Conservation (phyloP, 805 yeast species). For the Spathaspora sp. region DNA sequence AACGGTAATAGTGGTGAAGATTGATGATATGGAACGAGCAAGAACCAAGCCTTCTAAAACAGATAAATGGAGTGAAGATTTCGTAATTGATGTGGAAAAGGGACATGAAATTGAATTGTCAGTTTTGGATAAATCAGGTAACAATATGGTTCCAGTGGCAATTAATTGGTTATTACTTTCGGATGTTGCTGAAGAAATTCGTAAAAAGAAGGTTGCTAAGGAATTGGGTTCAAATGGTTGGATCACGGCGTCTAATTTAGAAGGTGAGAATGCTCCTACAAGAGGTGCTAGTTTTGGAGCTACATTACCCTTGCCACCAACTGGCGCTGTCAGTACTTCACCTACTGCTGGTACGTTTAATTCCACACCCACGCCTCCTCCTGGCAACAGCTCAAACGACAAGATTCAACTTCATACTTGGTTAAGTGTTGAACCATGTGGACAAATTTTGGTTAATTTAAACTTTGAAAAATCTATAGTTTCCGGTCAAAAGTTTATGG, state of each 20-base stretch:
- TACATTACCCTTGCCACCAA: background rate
- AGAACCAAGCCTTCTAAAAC: slow-evolving; percentile 70
- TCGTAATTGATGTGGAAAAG: slow-evolving; percentile 75
- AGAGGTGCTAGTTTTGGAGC: slow-evolving; percentile 1
- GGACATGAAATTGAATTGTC: slow-evolving; percentile 90
- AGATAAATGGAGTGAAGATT: slow-evolving; percentile 82
- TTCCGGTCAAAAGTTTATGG: slow-evolving; percentile 35
- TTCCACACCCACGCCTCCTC: slow-evolving; percentile 1
- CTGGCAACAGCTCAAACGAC: background rate
- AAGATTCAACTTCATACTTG: slow-evolving; percentile 64
- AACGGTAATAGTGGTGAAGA: slow-evolving; percentile 68
- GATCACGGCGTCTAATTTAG: slow-evolving; percentile 73
- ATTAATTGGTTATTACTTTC: slow-evolving; percentile 86
- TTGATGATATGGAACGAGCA: slow-evolving; percentile 84
- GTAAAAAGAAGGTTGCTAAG: slow-evolving; percentile 80
- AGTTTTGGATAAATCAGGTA: slow-evolving; percentile 76
- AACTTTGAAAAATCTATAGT: slow-evolving; percentile 67
- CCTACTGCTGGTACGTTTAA: slow-evolving; percentile 9
- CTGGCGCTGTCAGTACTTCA: background rate
- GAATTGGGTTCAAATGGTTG: slow-evolving; percentile 75
- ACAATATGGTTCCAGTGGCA: slow-evolving; percentile 78
- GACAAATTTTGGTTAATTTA: slow-evolving; percentile 75
- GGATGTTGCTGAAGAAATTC: slow-evolving; percentile 91
- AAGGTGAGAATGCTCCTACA: slow-evolving; percentile 11
- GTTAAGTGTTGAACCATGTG: slow-evolving; percentile 92